Base-by-base conservation (phyloP, 2,329 filamentous ascomycete species). In the Venturia aucupariae region DNA sequence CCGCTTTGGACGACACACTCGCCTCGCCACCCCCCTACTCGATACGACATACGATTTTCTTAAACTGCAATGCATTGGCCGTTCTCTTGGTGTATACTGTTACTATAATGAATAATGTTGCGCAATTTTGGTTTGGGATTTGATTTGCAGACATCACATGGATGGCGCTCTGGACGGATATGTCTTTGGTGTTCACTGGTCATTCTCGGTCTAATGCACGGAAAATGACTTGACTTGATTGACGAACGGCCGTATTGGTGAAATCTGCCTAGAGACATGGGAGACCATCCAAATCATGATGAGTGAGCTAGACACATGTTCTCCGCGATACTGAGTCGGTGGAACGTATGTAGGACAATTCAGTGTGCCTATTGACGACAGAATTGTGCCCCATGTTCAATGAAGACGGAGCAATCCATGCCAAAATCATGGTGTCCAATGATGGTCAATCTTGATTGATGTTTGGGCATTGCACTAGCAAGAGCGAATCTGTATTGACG, bases 61-160 rank as follows among this genome's bases (percentile, higher is more conserved):
- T 57, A 27, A 35, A 11, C 15, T 35, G 13, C 30, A 19, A 35
- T 57, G 17, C 51, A 57, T n/a, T 35, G 30, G 27, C 24, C 15
- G 46, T 32, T 27, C 24, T 32, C 51, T 57, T 30, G 15, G 51
- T 35, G 35, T 10, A 57, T 35, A 35, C 27, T 57, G 30, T 35
- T 35, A 51, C 22, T 51, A 54, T 54, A 57, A 57, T 35, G 30
- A 57, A n/a, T 35, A 57, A 57, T 35, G 27, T 57, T 57, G 51
- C 51, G 51, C 27, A 57, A 57, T 19, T 32, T n/a, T 51, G 32
- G 32, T 57, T 35, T 7, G 51, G 51, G 51, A 8, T 57, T 57
- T 35, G 27, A 10, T 32, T 55, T 24, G 5, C 7, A 30, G 6
- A 32, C 11, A 32, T 38, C 35, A 30, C 11, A 57, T 35, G 51